Percentiles rank a stretch among this genome's conserved stretches.
These are phyloP conservation scores for Aureobasidium pullulans DNA, from an alignment of 2,329 filamentous ascomycete genomes.

Conservation along the genomic window DNA sequence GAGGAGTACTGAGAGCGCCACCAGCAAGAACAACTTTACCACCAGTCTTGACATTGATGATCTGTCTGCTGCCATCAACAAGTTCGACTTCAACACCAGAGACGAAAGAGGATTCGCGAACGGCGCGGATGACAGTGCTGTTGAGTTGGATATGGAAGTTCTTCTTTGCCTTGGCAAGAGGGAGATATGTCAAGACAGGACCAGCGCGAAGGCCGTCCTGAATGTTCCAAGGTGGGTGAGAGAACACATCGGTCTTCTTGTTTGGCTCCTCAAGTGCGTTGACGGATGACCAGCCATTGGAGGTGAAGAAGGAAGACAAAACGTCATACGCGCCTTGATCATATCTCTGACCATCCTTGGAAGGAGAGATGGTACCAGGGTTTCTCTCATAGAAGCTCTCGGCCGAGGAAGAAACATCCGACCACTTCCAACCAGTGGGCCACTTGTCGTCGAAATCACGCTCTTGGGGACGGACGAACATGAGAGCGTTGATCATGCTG, in stretches of 20 bases:
- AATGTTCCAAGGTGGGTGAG: conserved; percentile 43
- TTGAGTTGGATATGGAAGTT: conserved; percentile 42
- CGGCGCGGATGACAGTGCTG: conserved; percentile 39
- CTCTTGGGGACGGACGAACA: conserved; percentile 47
- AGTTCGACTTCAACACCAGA: conserved; percentile 35
- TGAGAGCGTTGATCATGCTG: conserved; percentile 48
- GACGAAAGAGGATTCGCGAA: conserved; percentile 33
- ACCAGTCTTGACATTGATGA: conserved; percentile 24
- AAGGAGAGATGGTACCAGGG: conserved; percentile 38
- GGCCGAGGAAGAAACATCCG: conserved; percentile 42
- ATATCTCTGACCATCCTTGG: conserved; percentile 39
- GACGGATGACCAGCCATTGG: conserved; percentile 41
- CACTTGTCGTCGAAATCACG: conserved; percentile 47
- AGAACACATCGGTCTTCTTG: conserved; percentile 43
- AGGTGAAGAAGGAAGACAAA: conserved; percentile 44
- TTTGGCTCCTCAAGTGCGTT: conserved; percentile 40
- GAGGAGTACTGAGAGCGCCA: conserved; percentile 26
- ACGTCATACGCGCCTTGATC: conserved; percentile 43
- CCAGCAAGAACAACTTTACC: conserved; percentile 32
- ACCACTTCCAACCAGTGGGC: conserved; percentile 44
- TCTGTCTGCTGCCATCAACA: conserved; percentile 14
- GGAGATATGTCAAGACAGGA: conserved; percentile 44
- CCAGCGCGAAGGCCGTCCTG: conserved; percentile 44
- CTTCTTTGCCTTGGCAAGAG: conserved; percentile 33
- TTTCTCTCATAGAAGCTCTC: conserved; percentile 38